phyloP scores from a whole-genome alignment of 2,329 filamentous ascomycete species.

The Dendrostoma leiphaemia region DNA sequence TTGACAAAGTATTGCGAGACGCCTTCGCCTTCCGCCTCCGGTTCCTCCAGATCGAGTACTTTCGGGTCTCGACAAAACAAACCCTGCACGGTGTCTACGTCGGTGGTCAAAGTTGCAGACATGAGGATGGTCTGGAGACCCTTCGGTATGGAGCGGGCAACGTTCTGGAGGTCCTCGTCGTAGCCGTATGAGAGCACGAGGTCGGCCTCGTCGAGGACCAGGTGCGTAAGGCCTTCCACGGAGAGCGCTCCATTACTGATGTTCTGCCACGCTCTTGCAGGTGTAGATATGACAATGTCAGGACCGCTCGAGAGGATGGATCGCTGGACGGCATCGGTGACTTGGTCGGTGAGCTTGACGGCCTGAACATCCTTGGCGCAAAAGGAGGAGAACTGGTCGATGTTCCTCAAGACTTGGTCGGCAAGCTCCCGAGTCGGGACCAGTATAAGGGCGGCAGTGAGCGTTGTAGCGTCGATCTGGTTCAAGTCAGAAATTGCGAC shows the following conservation, averaged over 20 bases:
- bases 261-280: conserved; percentile 77
- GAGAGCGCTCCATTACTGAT: conserved; percentile 71
- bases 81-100: conserved; percentile 80
- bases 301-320: conserved; percentile 82
- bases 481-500: not conserved
- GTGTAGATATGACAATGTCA: conserved; percentile 88
- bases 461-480: conserved; percentile 48
- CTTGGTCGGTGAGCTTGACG: conserved; percentile 86
- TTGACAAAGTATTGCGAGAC: conserved; percentile 87
- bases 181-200: conserved; percentile 92
- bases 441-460: conserved; percentile 77
- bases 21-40: conserved; percentile 71
- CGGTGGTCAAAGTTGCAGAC: conserved; percentile 86
- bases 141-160: conserved; percentile 76
- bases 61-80: conserved; percentile 82
- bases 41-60: conserved; percentile 78
- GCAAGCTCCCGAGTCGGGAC: conserved; percentile 94
- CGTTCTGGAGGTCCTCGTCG: conserved; percentile 79
- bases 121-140: conserved; percentile 89
- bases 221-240: conserved; percentile 67
- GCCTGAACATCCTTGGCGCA: conserved; percentile 80
- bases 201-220: conserved; percentile 94
- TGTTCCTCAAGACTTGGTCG: conserved; percentile 79
- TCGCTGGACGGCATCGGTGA: conserved; percentile 83
- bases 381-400: conserved; percentile 75